Evolutionary conservation across 2,329 filamentous ascomycete genomes (phyloP).

Genomic region (Mollisia scopiformis): DNA sequence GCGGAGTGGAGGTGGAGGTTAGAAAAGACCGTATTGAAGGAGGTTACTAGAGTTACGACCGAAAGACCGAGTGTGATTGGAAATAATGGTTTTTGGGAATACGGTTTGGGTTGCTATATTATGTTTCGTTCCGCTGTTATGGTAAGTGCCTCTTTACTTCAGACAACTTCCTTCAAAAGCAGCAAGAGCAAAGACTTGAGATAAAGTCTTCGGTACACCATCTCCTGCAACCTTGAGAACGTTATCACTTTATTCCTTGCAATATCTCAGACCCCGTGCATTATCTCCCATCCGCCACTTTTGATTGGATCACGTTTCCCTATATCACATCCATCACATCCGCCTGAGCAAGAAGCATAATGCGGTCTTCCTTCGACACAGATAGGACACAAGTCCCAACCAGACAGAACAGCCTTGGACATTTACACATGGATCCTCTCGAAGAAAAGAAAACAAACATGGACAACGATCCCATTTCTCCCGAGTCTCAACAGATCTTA

Average conservation of each 20-base stretch:
- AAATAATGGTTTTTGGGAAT: not conserved
- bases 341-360: not conserved
- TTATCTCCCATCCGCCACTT: not conserved
- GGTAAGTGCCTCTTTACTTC: not conserved
- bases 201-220: not conserved
- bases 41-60: not conserved
- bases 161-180: not conserved
- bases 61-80: not conserved
- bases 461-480: not conserved
- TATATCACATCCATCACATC: not conserved
- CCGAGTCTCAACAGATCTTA: not conserved
- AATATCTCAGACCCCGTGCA: not conserved
- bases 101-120: not conserved
- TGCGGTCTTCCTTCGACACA: constrained; percentile 2
- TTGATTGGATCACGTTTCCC: not conserved
- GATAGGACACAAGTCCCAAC: constrained; percentile 6
- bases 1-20: not conserved
- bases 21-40: not conserved
- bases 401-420: not conserved
- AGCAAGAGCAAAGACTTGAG: not conserved
- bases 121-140: not conserved
- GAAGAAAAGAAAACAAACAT: constrained; percentile 3
- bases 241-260: not conserved
- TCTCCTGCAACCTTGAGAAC: not conserved
- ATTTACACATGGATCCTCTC: constrained; percentile 4